phyloP scores from a whole-genome alignment of 768 basidiomycete genomes.

The Russula emetica region DNA sequence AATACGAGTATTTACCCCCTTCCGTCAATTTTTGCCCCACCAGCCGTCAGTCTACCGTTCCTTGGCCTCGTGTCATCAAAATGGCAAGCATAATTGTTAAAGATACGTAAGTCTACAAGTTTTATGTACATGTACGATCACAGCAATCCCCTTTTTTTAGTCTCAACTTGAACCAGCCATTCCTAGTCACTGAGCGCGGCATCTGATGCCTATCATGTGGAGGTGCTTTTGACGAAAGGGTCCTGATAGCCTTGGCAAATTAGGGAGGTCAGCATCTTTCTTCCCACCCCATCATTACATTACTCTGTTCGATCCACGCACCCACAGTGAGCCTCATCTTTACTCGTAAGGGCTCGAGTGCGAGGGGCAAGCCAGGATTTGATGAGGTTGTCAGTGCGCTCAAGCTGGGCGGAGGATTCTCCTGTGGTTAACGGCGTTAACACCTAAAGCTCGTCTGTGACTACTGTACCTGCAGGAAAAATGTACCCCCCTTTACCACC shows the following conservation, averaged over 20 bases:
- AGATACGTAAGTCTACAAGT: constrained; percentile 75
- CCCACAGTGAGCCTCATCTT: constrained; percentile 38
- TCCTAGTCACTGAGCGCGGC: constrained; percentile 93
- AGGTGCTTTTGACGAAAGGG: constrained; percentile 87
- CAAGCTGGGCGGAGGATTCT: constrained; percentile 52
- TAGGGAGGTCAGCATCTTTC: constrained; percentile 58
- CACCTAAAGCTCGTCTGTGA: constrained; percentile 60
- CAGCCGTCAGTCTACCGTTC: constrained; percentile 35
- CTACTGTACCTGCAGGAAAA: constrained; percentile 77
- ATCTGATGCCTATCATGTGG: constrained; percentile 83
- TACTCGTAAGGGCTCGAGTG: constrained; percentile 78
- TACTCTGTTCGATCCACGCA: constrained; percentile 63
- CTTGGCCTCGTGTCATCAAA: constrained; percentile 34
- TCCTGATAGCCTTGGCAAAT: constrained; percentile 81
- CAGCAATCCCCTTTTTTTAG: constrained; percentile 21
- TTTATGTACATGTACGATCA: constrained; percentile 63
- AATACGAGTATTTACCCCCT: constrained; percentile 54
- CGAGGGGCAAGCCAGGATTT: too few relatives aligned
- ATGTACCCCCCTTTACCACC: constrained; percentile 43
- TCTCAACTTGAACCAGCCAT: constrained; percentile 30
- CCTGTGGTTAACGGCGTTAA: constrained; percentile 77
- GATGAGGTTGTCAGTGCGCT: constrained; percentile 72
- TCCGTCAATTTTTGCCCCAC: constrained; percentile 22
- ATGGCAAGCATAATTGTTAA: constrained; percentile 72
- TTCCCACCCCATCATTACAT: constrained; percentile 27